These are phyloP conservation scores for Nannochloropsis oceanica DNA, from an alignment of 108 stramenopile species.

Conservation along the genomic window DNA sequence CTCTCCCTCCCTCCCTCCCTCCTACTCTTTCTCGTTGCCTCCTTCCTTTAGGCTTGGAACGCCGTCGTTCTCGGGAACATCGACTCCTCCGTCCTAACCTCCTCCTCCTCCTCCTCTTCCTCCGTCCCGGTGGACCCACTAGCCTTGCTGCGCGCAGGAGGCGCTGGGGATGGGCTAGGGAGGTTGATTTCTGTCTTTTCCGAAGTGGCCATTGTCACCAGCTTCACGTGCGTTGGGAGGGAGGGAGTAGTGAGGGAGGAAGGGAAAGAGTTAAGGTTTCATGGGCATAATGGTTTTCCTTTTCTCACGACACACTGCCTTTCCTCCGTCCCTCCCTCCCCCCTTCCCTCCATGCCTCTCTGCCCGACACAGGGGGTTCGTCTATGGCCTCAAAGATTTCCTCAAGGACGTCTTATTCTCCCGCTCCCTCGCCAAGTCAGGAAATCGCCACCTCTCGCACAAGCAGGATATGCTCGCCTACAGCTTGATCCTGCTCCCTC, in stretches of 20 bases:
- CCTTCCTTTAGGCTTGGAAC: too few species aligned
- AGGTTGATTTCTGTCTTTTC: background rate
- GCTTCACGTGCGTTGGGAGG: background rate
- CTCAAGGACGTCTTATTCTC: slow-evolving; percentile 3
- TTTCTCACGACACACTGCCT: too few species aligned
- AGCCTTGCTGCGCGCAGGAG: background rate
- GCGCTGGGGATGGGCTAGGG: background rate
- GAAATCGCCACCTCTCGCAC: background rate
- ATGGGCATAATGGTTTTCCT: too few species aligned
- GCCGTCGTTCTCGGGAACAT: slow-evolving; percentile 55
- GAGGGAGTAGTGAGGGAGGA: background rate
- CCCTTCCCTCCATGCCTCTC: background rate
- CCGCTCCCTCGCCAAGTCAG: background rate
- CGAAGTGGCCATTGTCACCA: background rate
- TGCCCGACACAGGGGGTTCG: background rate
- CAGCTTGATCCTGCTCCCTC: slow-evolving; percentile 1
- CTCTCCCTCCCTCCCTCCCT: too few species aligned
- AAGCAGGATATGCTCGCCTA: background rate
- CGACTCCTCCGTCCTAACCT: background rate
- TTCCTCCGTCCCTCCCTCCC: too few species aligned
- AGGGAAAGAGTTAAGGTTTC: background rate
- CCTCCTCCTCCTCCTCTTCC: background rate
- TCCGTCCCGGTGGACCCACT: slow-evolving; percentile 13
- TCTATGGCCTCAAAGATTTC: slow-evolving; percentile 14
- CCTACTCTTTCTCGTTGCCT: too few species aligned